Base-by-base conservation (phyloP, 345 rosid species). In the Diplotaxis tenuifolia region DNA sequence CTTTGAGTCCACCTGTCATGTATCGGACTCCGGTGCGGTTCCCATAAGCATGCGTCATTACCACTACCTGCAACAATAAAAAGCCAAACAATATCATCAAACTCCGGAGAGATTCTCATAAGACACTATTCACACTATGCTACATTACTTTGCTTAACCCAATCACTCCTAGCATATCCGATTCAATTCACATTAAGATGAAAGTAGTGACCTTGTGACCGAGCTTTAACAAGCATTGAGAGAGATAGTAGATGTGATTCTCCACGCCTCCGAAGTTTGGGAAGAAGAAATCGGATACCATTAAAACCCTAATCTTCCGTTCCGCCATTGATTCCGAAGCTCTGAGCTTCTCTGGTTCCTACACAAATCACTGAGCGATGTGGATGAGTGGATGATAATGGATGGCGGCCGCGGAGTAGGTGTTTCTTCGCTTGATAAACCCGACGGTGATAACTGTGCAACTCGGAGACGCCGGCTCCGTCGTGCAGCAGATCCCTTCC, bases 181-280 rank as follows among this genome's bases (percentile, higher is more conserved):
- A n/a, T n/a, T n/a, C n/a, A n/a, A n/a, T n/a, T n/a, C n/a, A n/a
- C n/a, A n/a, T n/a, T n/a, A n/a, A n/a, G n/a, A n/a, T n/a, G n/a
- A n/a, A n/a, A n/a, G n/a, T n/a, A n/a, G n/a, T n/a, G 49, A 95
- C 99, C 98, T 90, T 95, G 86, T 90, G 98, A 23, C 98, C 97
- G 63, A 90, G 96, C 84, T 90, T 83, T 67, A 95, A 76, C 56
- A 92, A 79, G 84, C 98, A 95, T 65, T 92, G 99, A 29, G 98
- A 95, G 34, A 95, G 86, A 75, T 85, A 95, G 63, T 92, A 95
- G 55, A 95, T 87, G 81, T 95, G 98, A 81, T 78, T 88, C 79
- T 95, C 98, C 1, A 95, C 99, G 49, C 99, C 99, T 57, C 98
- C 97, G 53, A 95, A 90, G 80, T 92, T 95, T 7, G 99, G 98